Evolutionary conservation across 2,329 filamentous ascomycete species (phyloP), one percentile per base, ranked within the genome.

Genomic region (Hypoxylon sp.): DNA sequence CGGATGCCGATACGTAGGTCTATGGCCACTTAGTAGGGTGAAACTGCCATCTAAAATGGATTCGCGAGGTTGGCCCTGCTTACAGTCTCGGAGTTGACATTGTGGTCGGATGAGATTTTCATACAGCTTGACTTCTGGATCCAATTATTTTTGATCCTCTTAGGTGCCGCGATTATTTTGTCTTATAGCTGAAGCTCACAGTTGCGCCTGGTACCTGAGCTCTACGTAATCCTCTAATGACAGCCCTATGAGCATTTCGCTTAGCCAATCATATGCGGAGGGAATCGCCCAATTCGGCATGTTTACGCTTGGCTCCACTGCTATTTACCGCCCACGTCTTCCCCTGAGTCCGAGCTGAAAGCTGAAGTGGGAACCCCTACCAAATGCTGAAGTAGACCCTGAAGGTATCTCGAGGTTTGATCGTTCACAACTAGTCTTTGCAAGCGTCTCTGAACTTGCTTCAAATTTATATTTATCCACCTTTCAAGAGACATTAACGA

Each of bases 1-100:
- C 82, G 81, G 69, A 85, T 76, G 45, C 77, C 78, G 65, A 83
- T 68, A 56, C 23, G 2, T 23, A 23, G 83, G 82, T 50, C 82
- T 85, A 46, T 5, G 52, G 62, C 61, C 67, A 56, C 21, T 45
- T 68, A 72, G 34, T 58, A 36, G 17, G 13, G 21, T 10, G 38
- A 56, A 5, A 34, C n/a, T 19, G 7, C 17, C 14, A 19, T 38
- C 1, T 36, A 19, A 14, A 55, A 23, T 3, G 4, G 14, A 9
- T 9, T 61, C 13, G 19, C 2, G 17, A 45, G 28, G 4, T 9
- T 14, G 5, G 14, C 36, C 17, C n/a, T 45, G 9, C 62, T 43
- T 64, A 64, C 55, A 64, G 5, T 11, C 7, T 53, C 46, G 36
- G 23, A 49, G 32, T 43, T 43, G 32, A 46, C 62, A 64, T 64